Evolutionary conservation across 2,329 filamentous ascomycete species (phyloP), one percentile per base, ranked within the genome.

Genomic region (Neurospora sp.): DNA sequence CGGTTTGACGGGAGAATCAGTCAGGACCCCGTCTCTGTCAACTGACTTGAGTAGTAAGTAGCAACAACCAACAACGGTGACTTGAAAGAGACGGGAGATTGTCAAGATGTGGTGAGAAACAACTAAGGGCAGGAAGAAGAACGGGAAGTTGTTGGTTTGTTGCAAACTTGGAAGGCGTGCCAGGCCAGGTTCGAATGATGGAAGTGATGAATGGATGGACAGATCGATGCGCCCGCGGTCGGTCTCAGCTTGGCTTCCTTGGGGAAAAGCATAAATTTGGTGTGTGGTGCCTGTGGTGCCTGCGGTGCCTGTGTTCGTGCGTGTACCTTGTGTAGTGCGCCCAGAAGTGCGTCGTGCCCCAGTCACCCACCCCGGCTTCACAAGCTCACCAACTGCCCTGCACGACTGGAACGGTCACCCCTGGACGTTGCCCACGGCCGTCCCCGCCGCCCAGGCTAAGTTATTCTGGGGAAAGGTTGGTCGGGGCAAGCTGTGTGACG

Each of bases 231-330:
- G 37, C 36, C 66, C 52, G 40, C n/a, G 52, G 33, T 65, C n/a
- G 52, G 33, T 65, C 66, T 28, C 37, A 33, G 33, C 38, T 65
- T 67, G 39, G 41, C 19, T 28, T 28, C 28, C 28, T 23, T 15
- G 36, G 23, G 46, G 17, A 17, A 71, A 71, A 72, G 73, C 72
- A 71, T 70, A 73, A 75, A 73, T 74, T 76, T 76, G 74, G 74
- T n/a, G 71, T 70, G 23, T 23, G 23, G 23, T 23, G 68, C n/a
- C n/a, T 69, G 67, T 73, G 70, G 69, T 69, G 69, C 70, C 68
- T 67, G 67, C 66, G 67, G 69, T 66, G 36, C 52, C 66, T 68
- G 68, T 40, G 39, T 40, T 40, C 15, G 39, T 40, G 39, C 39
- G 15, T 41, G 38, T 39, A 39, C 38, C 38, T 39, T 39, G 38